Evolutionary conservation across 371 early-diverging fungal genomes (phyloP), one percentile per base, ranked within the genome.

Genomic region (Lichtheimia corymbifera): DNA sequence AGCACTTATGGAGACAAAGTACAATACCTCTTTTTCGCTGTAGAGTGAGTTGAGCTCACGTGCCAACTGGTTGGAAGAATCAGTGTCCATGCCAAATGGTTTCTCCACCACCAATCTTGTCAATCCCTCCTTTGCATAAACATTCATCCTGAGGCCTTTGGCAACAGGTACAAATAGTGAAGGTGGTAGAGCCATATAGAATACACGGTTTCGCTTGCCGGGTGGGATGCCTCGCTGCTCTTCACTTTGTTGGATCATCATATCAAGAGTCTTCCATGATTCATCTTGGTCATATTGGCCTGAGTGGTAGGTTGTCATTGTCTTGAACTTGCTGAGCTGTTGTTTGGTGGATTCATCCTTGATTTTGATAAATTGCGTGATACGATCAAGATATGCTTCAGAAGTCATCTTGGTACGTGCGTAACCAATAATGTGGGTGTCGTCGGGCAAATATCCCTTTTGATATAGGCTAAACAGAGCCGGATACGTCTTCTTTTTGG

Each of bases 401-500:
- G 83, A 83, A 15, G 81, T 83, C 79, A 97, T 86, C 63, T 90
- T 74, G 30, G 92, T 88, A 51, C 99, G 91, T 18, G 98, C 97
- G 79, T 98, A 99, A 41, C 97, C 99, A 41, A 99, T 78, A 62
- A 99, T 94, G 43, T 85, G 76, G 20, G 85, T 77, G 50, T 88
- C 86, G 13, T 80, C 71, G 4, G 93, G 92, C 20, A 96, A 81
- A 69, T 90, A 91, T 5, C 82, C 79, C 65, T 88, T 83, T 43
- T 77, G 82, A 72, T 77, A 95, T 50, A 94, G 86, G 53, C 88
- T 91, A 70, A 89, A 99, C 27, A 97, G 86, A 7, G 98, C 95
- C 18, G 98, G 98, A 70, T 95, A 97, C n/a, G 99, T 95, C 86
- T 99, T 99, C 70, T 95, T 95, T 84, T 93, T 95, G 59, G 95